Evolutionary conservation across 352 stramenopile species (phyloP).

Genomic region (Phytophthora colocasiae): DNA sequence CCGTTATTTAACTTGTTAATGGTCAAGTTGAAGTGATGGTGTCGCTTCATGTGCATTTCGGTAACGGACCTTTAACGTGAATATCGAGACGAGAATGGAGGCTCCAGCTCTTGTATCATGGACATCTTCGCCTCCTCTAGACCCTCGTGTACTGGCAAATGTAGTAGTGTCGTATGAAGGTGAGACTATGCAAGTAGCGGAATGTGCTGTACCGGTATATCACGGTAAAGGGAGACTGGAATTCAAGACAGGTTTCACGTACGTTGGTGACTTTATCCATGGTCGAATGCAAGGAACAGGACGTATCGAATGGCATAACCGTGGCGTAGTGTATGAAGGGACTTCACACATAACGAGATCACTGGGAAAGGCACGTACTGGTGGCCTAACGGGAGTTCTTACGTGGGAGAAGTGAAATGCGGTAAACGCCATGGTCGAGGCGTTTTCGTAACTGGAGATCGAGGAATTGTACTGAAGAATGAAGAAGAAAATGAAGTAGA

Average conservation of each 20-base stretch:
- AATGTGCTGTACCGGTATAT: conserved; percentile 63
- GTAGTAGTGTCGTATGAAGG: conserved; percentile 60
- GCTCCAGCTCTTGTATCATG: not conserved
- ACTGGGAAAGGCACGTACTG: conserved; percentile 63
- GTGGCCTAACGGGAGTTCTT: conserved; percentile 87
- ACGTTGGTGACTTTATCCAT: conserved; percentile 65
- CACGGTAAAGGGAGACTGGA: conserved; percentile 61
- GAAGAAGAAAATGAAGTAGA: conserved; percentile 3
- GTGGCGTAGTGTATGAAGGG: conserved; percentile 70
- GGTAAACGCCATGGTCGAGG: conserved; percentile 83
- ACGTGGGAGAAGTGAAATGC: conserved; percentile 71
- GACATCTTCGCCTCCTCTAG: conserved; percentile 42
- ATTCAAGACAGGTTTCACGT: conserved; percentile 76
- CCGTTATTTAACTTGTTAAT: conserved; percentile 5
- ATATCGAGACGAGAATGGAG: not conserved
- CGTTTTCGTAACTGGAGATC: conserved; percentile 56
- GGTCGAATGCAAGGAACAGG: conserved; percentile 83
- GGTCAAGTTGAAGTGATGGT: conserved; percentile 20
- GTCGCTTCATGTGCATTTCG: conserved; percentile 28
- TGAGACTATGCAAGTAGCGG: conserved; percentile 45
- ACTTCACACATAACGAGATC: conserved; percentile 79
- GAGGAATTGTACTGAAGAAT: conserved; percentile 19
- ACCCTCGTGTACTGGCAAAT: conserved; percentile 65
- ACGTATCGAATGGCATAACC: conserved; percentile 61
- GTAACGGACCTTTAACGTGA: conserved; percentile 12